phyloP scores from a whole-genome alignment of 306 rosid species.

The Malus fusca region DNA sequence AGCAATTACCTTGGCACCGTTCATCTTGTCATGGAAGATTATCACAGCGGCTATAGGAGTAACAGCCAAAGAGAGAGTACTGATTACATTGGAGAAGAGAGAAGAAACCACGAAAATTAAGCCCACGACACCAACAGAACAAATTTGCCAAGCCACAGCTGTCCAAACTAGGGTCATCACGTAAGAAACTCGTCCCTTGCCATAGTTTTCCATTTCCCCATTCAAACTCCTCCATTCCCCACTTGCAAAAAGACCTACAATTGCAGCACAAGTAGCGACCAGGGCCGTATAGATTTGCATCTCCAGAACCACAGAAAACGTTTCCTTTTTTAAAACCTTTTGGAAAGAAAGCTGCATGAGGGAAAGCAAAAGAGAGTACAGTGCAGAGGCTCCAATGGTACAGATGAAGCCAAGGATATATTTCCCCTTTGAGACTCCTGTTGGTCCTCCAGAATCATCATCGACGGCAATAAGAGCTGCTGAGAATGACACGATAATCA shows the following conservation, averaged over 20 bases:
- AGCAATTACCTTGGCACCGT: slow-evolving; percentile 73
- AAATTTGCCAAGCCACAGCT: slow-evolving; percentile 76
- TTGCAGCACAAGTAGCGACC: slow-evolving; percentile 58
- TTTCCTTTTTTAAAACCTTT: slow-evolving; percentile 69
- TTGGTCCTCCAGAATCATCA: slow-evolving; percentile 48
- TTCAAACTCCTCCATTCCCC: slow-evolving; percentile 73
- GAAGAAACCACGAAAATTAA: slow-evolving; percentile 79
- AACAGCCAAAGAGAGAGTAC: slow-evolving; percentile 75
- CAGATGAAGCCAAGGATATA: slow-evolving; percentile 56
- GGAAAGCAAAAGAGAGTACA: slow-evolving; percentile 73
- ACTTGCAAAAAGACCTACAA: slow-evolving; percentile 64
- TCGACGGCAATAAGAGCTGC: slow-evolving; percentile 68
- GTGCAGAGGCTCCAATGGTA: slow-evolving; percentile 76
- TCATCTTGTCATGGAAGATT: slow-evolving; percentile 75
- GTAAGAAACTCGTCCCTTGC: slow-evolving; percentile 53
- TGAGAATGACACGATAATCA: slow-evolving; percentile 58
- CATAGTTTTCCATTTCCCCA: slow-evolving; percentile 55
- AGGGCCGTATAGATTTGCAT: slow-evolving; percentile 86
- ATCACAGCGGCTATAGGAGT: slow-evolving; percentile 79
- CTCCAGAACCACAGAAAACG: slow-evolving; percentile 75
- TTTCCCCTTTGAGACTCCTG: slow-evolving; percentile 36
- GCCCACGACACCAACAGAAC: slow-evolving; percentile 89
- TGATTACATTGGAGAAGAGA: slow-evolving; percentile 84
- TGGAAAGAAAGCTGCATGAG: slow-evolving; percentile 81
- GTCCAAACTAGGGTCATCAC: slow-evolving; percentile 72